These are phyloP conservation scores for Terana coerulea DNA, from an alignment of 768 basidiomycete genomes.

Conservation along the genomic window DNA sequence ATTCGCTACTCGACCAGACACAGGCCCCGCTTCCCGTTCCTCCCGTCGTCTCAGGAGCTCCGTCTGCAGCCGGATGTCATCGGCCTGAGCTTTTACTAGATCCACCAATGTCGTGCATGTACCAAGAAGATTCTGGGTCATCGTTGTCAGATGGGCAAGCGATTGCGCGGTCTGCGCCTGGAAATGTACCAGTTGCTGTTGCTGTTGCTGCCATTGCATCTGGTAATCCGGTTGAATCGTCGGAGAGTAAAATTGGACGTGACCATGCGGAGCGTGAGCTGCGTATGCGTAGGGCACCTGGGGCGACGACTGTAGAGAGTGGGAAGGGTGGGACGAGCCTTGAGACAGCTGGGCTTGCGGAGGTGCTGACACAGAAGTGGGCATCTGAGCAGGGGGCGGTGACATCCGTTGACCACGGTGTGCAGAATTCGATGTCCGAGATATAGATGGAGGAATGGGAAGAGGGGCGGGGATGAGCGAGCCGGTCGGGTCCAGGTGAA, in stretches of 20 bases:
- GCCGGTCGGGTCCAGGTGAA: constrained; percentile 3
- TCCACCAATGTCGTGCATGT: constrained; percentile 44
- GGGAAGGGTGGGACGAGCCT: not conserved
- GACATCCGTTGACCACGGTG: not conserved
- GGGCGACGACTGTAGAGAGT: not conserved
- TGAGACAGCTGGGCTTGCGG: not conserved
- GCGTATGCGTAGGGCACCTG: constrained; percentile 1
- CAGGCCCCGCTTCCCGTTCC: constrained; percentile 65
- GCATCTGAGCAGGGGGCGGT: not conserved
- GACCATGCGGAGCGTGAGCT: not conserved
- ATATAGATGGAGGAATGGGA: not conserved
- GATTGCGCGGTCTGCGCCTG: constrained; percentile 24
- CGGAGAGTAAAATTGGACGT: not conserved
- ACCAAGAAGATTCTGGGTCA: constrained; percentile 55
- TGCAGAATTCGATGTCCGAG: not conserved
- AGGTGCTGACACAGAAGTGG: no score
- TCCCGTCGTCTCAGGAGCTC: constrained; percentile 66
- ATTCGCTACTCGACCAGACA: constrained; percentile 54
- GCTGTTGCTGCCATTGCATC: not conserved
- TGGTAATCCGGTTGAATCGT: not conserved
- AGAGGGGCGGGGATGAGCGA: constrained; percentile 5
- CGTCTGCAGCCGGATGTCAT: constrained; percentile 65
- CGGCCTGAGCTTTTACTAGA: constrained; percentile 62
- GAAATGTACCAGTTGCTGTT: constrained; percentile 5
- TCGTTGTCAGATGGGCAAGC: constrained; percentile 40